These are phyloP conservation scores for Massospora cicadina DNA, from an alignment of 371 early-diverging fungal species.

Conservation along the genomic window DNA sequence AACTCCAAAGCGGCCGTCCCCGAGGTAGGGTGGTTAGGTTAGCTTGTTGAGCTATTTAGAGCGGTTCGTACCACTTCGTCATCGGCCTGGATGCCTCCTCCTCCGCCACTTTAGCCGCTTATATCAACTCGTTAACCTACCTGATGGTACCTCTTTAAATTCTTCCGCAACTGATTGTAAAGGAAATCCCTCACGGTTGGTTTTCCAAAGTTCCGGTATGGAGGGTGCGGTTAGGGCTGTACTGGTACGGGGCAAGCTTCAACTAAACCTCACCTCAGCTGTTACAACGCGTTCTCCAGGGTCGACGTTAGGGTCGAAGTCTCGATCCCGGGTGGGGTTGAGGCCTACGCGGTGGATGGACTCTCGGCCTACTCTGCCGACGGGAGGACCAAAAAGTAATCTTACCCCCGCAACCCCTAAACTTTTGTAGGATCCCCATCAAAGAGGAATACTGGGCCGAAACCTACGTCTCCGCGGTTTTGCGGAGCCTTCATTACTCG, in stretches of 20 bases:
- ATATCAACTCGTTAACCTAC: slow-evolving; percentile 86
- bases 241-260: slow-evolving; percentile 45
- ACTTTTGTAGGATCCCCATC: slow-evolving; percentile 4
- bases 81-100: slow-evolving; percentile 87
- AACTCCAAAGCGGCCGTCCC: slow-evolving; percentile 60
- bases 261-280: slow-evolving; percentile 40
- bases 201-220: slow-evolving; percentile 43
- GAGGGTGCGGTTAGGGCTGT: slow-evolving; percentile 50
- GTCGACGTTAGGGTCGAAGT: slow-evolving; percentile 95
- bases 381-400: background rate
- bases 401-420: background rate
- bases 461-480: slow-evolving; percentile 63
- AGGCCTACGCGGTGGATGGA: slow-evolving; percentile 66
- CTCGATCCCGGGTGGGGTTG: slow-evolving; percentile 93
- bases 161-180: no score
- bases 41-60: slow-evolving; percentile 19
- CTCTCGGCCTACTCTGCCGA: background rate
- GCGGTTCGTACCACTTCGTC: slow-evolving; percentile 83
- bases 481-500: slow-evolving; percentile 76
- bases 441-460: slow-evolving; percentile 66
- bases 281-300: slow-evolving; percentile 89
- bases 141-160: slow-evolving; percentile 47
- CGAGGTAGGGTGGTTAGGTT: slow-evolving; percentile 32
- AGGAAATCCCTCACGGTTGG: slow-evolving; percentile 53
- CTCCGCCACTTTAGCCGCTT: slow-evolving; percentile 84